A percentile compares a stretch with the other conserved stretches of the same genome.
Conservation (phyloP, 1,139 yeast species). For the Citeromyces hawaiiensis region DNA sequence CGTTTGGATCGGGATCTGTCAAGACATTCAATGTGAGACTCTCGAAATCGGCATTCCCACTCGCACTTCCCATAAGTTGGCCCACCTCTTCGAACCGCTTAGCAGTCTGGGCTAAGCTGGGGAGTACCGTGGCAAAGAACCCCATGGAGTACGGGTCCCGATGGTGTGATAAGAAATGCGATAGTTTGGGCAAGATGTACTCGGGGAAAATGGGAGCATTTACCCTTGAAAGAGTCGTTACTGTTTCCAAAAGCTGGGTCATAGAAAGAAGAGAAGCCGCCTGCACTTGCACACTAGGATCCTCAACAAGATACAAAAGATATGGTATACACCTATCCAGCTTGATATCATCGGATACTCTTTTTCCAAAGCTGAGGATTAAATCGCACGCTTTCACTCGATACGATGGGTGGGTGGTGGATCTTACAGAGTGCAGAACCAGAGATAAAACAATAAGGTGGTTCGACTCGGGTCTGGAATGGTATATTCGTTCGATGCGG, state of each 20-base stretch:
- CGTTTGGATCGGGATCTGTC: constrained; percentile 55
- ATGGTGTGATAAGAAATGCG: constrained; percentile 23
- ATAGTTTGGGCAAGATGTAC: constrained; percentile 64
- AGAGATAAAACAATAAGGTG: constrained; percentile 53
- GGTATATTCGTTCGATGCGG: constrained; percentile 43
- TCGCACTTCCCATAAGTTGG: constrained; percentile 33
- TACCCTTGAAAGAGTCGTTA: constrained; percentile 59
- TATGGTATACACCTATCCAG: constrained; percentile 80
- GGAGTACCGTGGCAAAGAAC: constrained; percentile 61
- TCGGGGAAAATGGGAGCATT: constrained; percentile 71
- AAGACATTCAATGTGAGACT: constrained; percentile 49
- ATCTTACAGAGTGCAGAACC: constrained; percentile 51
- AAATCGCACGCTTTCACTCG: constrained; percentile 66
- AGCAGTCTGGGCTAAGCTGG: constrained; percentile 53
- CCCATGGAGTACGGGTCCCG: constrained; percentile 39
- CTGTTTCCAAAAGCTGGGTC: constrained; percentile 49
- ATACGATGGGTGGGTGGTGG: constrained; percentile 47
- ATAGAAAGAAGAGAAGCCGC: constrained; percentile 41
- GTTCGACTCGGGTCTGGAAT: constrained; percentile 30
- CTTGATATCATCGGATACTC: constrained; percentile 70
- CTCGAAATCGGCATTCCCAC: constrained; percentile 32
- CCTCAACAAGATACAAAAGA: constrained; percentile 43
- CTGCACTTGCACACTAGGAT: constrained; percentile 43
- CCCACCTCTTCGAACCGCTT: constrained; percentile 56
- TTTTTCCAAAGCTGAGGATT: constrained; percentile 63